phyloP scores from a whole-genome alignment of 192 early-diverging fungal genomes.

The Cladochytrium replicatum region DNA sequence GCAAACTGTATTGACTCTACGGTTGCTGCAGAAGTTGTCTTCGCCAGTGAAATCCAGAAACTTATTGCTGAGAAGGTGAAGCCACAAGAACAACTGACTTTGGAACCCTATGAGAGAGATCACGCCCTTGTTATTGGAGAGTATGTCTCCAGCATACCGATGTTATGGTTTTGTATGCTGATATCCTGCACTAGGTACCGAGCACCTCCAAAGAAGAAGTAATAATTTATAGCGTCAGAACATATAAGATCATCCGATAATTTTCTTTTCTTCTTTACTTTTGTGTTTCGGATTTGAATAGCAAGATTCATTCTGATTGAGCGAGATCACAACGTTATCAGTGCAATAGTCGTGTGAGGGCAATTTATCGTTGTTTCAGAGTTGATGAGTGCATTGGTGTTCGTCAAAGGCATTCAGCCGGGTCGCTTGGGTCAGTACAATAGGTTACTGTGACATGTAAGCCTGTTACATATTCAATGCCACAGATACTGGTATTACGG shows the following conservation, averaged over 20 bases:
- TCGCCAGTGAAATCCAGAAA: conserved; percentile 96
- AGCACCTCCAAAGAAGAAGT: neutral
- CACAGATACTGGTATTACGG: no score
- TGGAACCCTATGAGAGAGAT: conserved; percentile 98
- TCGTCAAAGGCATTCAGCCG: no score
- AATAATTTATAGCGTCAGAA: neutral
- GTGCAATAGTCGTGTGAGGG: no score
- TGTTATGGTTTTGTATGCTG: neutral
- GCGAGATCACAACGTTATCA: no score
- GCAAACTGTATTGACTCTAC: conserved; percentile 99
- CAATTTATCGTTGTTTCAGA: no score
- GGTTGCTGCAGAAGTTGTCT: conserved; percentile 88
- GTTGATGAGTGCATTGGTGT: no score
- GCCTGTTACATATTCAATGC: no score
- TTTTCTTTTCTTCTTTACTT: neutral
- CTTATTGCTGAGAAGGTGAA: conserved; percentile 78
- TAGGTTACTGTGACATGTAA: no score
- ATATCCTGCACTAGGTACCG: neutral
- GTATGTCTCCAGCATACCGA: conserved; percentile 45
- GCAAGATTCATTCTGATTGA: no score
- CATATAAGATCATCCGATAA: neutral
- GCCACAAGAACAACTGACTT: conserved; percentile 91
- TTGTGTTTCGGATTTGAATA: no score
- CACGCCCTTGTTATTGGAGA: conserved; percentile 95
- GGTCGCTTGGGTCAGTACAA: no score